These are phyloP conservation scores for Pontederia crassipes DNA, from an alignment of 176 grass and related monocot genomes.

Conservation along the genomic window DNA sequence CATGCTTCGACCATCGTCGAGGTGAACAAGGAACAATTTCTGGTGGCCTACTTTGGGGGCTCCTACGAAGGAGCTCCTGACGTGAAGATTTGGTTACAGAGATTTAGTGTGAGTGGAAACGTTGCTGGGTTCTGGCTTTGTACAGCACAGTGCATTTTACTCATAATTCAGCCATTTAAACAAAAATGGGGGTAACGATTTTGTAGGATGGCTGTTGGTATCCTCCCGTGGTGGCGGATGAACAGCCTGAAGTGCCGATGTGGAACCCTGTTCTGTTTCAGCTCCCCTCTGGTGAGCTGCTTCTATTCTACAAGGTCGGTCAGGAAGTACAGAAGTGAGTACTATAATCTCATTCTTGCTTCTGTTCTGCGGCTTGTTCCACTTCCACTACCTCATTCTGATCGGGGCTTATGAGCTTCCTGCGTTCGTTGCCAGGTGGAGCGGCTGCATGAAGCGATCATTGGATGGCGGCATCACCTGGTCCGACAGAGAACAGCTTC, in stretches of 20 bases:
- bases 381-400: conserved; percentile 4
- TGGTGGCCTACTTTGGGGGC: conserved; percentile 92
- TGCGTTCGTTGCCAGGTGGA: conserved; percentile 41
- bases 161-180: too few relatives aligned
- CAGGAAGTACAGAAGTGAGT: conserved; percentile 72
- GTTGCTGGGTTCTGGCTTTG: not conserved
- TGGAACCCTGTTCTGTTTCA: conserved; percentile 97
- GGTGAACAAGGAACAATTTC: conserved; percentile 41
- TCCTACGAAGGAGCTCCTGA: conserved; percentile 66
- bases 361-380: not conserved
- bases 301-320: conserved; percentile 95
- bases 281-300: conserved; percentile 73
- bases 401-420: not conserved
- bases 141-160: too few relatives aligned
- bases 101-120: conserved; percentile 50
- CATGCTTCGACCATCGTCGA: conserved; percentile 76
- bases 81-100: conserved; percentile 95
- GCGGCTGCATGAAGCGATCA: conserved; percentile 93
- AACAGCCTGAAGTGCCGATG: conserved; percentile 70
- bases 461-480: conserved; percentile 64
- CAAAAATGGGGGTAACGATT: too few relatives aligned
- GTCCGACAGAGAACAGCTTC: conserved; percentile 75
- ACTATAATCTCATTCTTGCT: not conserved
- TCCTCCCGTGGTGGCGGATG: conserved; percentile 55
- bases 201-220: conserved; percentile 66